Evolutionary conservation across 495 filamentous ascomycete genomes (phyloP), one percentile per base, ranked within the genome.

Genomic region (Annulohypoxylon moriforme): DNA sequence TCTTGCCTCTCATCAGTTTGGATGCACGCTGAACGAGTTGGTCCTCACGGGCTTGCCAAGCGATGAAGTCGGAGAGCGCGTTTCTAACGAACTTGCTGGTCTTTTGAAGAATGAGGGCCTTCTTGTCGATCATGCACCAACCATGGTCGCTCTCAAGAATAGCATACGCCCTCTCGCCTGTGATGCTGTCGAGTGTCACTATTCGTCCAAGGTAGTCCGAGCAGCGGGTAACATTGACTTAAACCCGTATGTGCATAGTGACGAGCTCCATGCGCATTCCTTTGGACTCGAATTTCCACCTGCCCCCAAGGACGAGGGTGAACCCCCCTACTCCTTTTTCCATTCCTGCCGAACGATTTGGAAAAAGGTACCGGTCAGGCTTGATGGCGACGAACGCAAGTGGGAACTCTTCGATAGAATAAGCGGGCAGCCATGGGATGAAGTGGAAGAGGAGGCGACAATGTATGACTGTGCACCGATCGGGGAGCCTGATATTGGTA

Each of bases 61-160:
- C 4, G 80, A 81, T 49, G 78, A 81, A 1, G 70, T 64, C 16
- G 80, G 79, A 2, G 40, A 55, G 1, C 77, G 77, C 58, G 75
- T 79, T n/a, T 66, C 72, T n/a, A 60, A 60, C 3, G 75, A 84
- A 16, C 69, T 86, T 20, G 61, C 65, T 1, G 78, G 80, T 3
- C 72, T 86, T 57, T 55, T 86, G 34, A 81, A 78, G 67, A 78
- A 86, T 34, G 83, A 83, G 46, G 84, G 84, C 3, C 76, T 86
- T 1, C 56, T 81, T 14, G 60, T 83, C 18, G 77, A 80, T 47
- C 71, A 77, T 10, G 69, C 71, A 3, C 75, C 81, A 2, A 65
- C 77, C 3, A 81, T 81, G 49, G 69, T 84, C 1, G 75, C 71
- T 14, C 46, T 64, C 11, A 75, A 74, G 16, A 76, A 75, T 14